A percentile compares a stretch with the other conserved stretches of the same genome.
Conservation (phyloP, 257 asterid species). For the Perilla frutescens region DNA sequence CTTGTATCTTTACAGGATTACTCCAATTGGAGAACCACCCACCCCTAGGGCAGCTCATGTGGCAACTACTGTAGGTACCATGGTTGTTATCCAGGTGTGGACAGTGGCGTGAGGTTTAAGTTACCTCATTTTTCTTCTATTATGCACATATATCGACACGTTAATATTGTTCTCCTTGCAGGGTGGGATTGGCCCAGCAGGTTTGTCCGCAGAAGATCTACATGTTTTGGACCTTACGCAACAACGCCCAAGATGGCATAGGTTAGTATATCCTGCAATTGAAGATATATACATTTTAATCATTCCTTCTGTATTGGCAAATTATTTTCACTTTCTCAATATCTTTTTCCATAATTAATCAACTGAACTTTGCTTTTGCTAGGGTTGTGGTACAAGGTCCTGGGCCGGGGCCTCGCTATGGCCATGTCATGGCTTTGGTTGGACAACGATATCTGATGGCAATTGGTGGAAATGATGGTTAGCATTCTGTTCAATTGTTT, state of each 20-base stretch:
- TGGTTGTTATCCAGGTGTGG: conserved; percentile 99
- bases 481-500: conserved; percentile 37
- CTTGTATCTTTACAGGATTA: conserved; percentile 57
- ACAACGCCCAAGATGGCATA: conserved; percentile 97
- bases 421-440: conserved; percentile 99
- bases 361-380: conserved; percentile 28
- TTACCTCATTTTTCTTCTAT: conserved; percentile 14
- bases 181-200: conserved; percentile 99
- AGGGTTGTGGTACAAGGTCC: conserved; percentile 99
- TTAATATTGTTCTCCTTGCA: conserved; percentile 41
- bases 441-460: conserved; percentile 99
- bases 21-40: conserved; percentile 99
- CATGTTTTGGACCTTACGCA: conserved; percentile 97
- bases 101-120: conserved; percentile 22
- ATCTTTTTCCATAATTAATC: conserved; percentile 24
- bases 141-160: conserved; percentile 21
- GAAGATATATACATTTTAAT: neutral
- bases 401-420: conserved; percentile 99
- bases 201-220: conserved; percentile 98
- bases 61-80: conserved; percentile 98
- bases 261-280: conserved; percentile 54
- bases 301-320: conserved; percentile 23
- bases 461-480: conserved; percentile 99
- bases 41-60: conserved; percentile 99
- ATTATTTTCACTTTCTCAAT: conserved; percentile 13